These are phyloP conservation scores for Blastomyces emzantsi DNA, from an alignment of 2,329 filamentous ascomycete genomes.

Conservation along the genomic window DNA sequence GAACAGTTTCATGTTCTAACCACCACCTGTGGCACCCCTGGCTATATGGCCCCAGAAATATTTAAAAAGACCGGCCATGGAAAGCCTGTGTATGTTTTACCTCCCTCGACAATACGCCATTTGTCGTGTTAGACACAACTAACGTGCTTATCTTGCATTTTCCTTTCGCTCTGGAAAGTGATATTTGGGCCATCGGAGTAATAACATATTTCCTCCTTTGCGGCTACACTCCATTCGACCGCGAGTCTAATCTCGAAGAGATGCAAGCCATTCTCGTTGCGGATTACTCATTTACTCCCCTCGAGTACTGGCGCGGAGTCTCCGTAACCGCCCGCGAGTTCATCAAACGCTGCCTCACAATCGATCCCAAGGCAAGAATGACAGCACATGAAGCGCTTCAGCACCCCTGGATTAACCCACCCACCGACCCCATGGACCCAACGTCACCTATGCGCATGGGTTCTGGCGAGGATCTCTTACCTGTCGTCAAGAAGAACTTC, in stretches of 20 bases:
- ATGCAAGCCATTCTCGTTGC: slow-evolving; percentile 98
- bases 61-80: slow-evolving; percentile 98
- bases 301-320: slow-evolving; percentile 95
- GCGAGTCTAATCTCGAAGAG: slow-evolving; percentile 94
- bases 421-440: slow-evolving; percentile 38
- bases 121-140: not conserved
- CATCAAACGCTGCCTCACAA: slow-evolving; percentile 82
- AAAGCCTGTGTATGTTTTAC: slow-evolving; percentile 69
- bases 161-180: slow-evolving; percentile 37
- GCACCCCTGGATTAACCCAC: slow-evolving; percentile 56
- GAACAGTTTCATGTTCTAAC: slow-evolving; percentile 97
- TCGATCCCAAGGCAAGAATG: slow-evolving; percentile 79
- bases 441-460: slow-evolving; percentile 25
- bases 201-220: slow-evolving; percentile 98
- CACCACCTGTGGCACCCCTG: slow-evolving; percentile 93
- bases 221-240: slow-evolving; percentile 96
- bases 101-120: not conserved
- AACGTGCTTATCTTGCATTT: not conserved
- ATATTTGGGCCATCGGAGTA: slow-evolving; percentile 96
- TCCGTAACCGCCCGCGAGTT: slow-evolving; percentile 81
- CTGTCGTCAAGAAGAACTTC: slow-evolving; percentile 62
- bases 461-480: slow-evolving; percentile 48
- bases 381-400: slow-evolving; percentile 71
- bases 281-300: slow-evolving; percentile 89
- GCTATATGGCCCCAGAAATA: slow-evolving; percentile 99